phyloP scores from a whole-genome alignment of 352 stramenopile genomes.

The Pythium vanterpoolii region DNA sequence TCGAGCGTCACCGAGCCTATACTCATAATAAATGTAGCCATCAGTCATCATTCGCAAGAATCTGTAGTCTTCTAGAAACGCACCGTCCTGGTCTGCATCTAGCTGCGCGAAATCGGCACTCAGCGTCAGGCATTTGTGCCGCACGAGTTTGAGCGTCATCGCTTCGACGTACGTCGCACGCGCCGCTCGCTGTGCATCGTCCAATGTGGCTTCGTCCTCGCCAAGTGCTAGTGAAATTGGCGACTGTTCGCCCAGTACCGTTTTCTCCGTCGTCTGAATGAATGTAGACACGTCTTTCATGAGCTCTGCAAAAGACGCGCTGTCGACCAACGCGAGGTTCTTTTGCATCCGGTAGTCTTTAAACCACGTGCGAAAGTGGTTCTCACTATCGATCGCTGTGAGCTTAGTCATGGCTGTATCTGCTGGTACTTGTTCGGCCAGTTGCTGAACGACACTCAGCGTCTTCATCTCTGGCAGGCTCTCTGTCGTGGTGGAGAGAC shows the following conservation, averaged over 20 bases:
- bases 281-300: constrained; percentile 41
- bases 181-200: constrained; percentile 12
- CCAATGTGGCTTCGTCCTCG: constrained; percentile 26
- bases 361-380: constrained; percentile 16
- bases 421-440: constrained; percentile 26
- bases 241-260: constrained; percentile 31
- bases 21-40: neutral
- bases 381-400: neutral
- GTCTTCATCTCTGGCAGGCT: constrained; percentile 55
- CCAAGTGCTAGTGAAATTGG: constrained; percentile 37
- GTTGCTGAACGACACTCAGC: constrained; percentile 46
- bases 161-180: constrained; percentile 46
- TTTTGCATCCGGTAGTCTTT: constrained; percentile 17
- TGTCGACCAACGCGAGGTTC: constrained; percentile 11
- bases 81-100: constrained; percentile 67
- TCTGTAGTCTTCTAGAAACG: neutral
- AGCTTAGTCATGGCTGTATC: constrained; percentile 7
- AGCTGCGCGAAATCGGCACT: constrained; percentile 45
- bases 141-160: constrained; percentile 56
- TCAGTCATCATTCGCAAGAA: neutral
- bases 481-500: constrained; percentile 10
- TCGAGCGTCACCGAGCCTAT: constrained; percentile 40
- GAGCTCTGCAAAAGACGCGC: constrained; percentile 42
- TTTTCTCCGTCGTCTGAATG: constrained; percentile 41
- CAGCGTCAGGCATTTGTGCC: constrained; percentile 49